phyloP scores from a whole-genome alignment of 2,329 filamentous ascomycete species.

The Talaromyces sp. region DNA sequence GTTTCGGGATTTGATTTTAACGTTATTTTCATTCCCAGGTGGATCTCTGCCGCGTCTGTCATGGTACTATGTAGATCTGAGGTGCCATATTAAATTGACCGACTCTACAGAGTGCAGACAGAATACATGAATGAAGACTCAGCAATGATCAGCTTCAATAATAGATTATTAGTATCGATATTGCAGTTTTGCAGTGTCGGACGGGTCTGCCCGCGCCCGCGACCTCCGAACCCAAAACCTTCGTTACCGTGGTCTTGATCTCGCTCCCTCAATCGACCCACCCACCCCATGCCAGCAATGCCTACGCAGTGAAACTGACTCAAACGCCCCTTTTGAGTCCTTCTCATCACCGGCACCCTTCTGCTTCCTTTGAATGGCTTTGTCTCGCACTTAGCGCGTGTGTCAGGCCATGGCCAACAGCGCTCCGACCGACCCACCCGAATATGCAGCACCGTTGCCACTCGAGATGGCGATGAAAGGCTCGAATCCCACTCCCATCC shows the following conservation, averaged over 20 bases:
- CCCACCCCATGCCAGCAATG: constrained; percentile 1
- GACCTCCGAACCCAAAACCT: background rate
- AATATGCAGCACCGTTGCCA: constrained; percentile 30
- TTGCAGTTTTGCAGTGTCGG: background rate
- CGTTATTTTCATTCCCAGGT: background rate
- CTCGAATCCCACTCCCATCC: constrained; percentile 13
- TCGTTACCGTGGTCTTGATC: background rate
- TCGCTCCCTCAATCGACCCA: constrained; percentile 10
- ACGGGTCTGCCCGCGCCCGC: constrained; percentile 7
- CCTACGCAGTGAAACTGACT: background rate
- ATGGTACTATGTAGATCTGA: background rate
- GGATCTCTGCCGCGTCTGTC: background rate
- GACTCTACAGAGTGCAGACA: background rate
- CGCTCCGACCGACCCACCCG: constrained; percentile 26
- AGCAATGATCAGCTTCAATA: background rate
- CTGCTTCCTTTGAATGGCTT: constrained; percentile 30
- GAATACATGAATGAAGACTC: background rate
- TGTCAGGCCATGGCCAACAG: constrained; percentile 39
- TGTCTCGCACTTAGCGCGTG: constrained; percentile 24
- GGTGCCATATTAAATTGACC: background rate
- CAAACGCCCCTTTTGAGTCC: background rate
- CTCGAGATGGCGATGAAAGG: constrained; percentile 21
- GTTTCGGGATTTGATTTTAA: background rate
- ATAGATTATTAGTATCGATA: background rate
- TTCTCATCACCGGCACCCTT: background rate